A percentile compares a stretch with the other conserved stretches of the same genome.
Evolutionary conservation across 148 eudicot species (phyloP).

Genomic region (Beta vulgaris): DNA sequence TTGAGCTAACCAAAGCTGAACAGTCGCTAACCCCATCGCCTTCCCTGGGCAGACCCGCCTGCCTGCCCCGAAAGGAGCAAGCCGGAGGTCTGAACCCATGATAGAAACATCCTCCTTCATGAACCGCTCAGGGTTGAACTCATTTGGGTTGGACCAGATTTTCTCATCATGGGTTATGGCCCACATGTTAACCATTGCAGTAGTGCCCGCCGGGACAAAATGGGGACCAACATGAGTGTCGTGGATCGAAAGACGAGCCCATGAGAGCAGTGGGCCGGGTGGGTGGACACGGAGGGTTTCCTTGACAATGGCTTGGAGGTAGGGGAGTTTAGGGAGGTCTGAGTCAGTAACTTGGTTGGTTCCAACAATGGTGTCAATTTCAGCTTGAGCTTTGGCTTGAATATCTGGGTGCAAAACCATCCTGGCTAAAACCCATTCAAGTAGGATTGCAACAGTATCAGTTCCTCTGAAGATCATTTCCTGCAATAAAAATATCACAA

Average conservation of each 20-base stretch:
- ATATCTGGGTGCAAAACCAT: slow-evolving; percentile 89
- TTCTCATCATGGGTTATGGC: slow-evolving; percentile 80
- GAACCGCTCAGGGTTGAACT: slow-evolving; percentile 72
- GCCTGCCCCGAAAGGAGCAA: slow-evolving; percentile 88
- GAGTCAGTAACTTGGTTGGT: slow-evolving; percentile 43
- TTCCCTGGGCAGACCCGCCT: slow-evolving; percentile 90
- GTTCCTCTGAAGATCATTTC: slow-evolving; percentile 97
- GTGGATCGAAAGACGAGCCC: slow-evolving; percentile 92
- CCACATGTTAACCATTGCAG: slow-evolving; percentile 99
- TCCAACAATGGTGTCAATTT: slow-evolving; percentile 55
- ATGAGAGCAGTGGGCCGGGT: slow-evolving; percentile 90
- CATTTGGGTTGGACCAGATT: slow-evolving; percentile 60
- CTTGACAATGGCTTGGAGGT: slow-evolving; percentile 67
- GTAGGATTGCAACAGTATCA: slow-evolving; percentile 80
- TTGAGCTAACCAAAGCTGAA: slow-evolving; percentile 87
- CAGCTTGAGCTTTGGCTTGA: slow-evolving; percentile 82
- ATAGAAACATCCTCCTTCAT: slow-evolving; percentile 64
- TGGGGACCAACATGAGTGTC: slow-evolving; percentile 70
- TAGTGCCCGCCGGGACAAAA: slow-evolving; percentile 81
- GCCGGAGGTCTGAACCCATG: slow-evolving; percentile 77
- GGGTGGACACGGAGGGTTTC: slow-evolving; percentile 90
- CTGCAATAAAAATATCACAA: slow-evolving; percentile 30
- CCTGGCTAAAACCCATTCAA: slow-evolving; percentile 89
- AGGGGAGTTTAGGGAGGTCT: slow-evolving; percentile 73
- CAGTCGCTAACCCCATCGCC: slow-evolving; percentile 70